A percentile compares a stretch with the other conserved stretches of the same genome.
Evolutionary conservation across 768 basidiomycete genomes (phyloP).

Genomic region (Rhizopogon vinicolor): DNA sequence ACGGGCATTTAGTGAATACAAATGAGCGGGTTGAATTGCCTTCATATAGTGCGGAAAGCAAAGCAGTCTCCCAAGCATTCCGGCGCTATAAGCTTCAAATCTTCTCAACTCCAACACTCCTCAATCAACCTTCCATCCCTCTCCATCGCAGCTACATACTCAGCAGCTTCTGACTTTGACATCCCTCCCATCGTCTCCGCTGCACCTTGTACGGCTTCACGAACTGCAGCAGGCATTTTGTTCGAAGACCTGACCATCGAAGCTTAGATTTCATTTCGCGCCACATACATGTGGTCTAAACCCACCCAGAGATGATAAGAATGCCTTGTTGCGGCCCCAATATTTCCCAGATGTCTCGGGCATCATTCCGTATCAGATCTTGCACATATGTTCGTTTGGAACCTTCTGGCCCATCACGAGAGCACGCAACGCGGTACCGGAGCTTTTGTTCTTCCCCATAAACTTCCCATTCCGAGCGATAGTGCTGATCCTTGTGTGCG

Average conservation of each 20-base stretch:
- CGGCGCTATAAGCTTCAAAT: background rate
- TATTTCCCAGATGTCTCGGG: constrained; percentile 59
- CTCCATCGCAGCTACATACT: constrained; percentile 51
- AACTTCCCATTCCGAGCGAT: constrained; percentile 60
- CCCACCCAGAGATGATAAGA: constrained; percentile 90
- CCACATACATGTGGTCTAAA: background rate
- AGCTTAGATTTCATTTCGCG: constrained; percentile 1
- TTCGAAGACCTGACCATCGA: constrained; percentile 71
- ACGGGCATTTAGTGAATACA: no score
- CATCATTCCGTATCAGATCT: constrained; percentile 71
- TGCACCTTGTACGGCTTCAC: constrained; percentile 57
- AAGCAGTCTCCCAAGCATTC: background rate
- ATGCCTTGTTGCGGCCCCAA: constrained; percentile 52
- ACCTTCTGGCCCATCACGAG: constrained; percentile 73
- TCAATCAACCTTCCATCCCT: constrained; percentile 66
- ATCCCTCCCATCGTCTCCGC: constrained; percentile 46
- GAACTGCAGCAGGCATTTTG: constrained; percentile 91
- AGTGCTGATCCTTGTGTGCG: constrained; percentile 72
- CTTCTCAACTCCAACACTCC: constrained; percentile 74
- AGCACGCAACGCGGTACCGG: constrained; percentile 67
- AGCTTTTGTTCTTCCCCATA: constrained; percentile 25
- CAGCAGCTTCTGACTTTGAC: constrained; percentile 42
- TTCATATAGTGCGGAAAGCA: background rate
- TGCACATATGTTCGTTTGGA: constrained; percentile 81
- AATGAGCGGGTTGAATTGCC: no score